A percentile compares a stretch with the other conserved stretches of the same genome.
These are phyloP conservation scores for Fusarium agapanthi DNA, from an alignment of 2,329 filamentous ascomycete genomes.

Conservation along the genomic window DNA sequence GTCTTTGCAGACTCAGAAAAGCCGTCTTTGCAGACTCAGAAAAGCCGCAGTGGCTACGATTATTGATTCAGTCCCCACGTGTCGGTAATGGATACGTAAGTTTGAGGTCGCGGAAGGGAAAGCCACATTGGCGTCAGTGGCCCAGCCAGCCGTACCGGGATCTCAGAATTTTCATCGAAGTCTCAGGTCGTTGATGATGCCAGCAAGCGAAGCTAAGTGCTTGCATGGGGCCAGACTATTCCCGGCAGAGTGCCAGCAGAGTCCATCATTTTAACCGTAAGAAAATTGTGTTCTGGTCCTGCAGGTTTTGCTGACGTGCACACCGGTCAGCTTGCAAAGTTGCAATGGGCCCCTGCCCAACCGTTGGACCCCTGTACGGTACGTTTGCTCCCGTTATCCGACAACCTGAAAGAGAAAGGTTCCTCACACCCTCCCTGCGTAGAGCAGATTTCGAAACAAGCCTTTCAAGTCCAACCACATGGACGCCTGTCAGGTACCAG, in stretches of 20 bases:
- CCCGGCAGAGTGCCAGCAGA: neutral
- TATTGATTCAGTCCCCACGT: constrained; percentile 32
- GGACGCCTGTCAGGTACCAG: constrained; percentile 54
- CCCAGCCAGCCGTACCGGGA: neutral
- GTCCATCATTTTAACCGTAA: neutral
- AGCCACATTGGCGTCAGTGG: constrained; percentile 27
- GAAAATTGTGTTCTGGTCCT: constrained; percentile 10
- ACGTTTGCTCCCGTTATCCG: constrained; percentile 9
- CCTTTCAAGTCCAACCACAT: constrained; percentile 53
- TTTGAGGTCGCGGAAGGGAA: neutral
- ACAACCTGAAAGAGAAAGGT: neutral
- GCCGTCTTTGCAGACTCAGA: constrained; percentile 7
- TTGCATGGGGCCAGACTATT: constrained; percentile 30
- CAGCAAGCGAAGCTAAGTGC: constrained; percentile 27
- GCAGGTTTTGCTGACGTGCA: constrained; percentile 14
- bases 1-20: constrained; percentile 14
- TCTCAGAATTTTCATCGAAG: constrained; percentile 28
- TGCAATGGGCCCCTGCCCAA: constrained; percentile 9
- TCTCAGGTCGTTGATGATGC: constrained; percentile 14
- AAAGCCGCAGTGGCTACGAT: constrained; percentile 11
- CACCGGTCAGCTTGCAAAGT: constrained; percentile 8
- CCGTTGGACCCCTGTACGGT: neutral
- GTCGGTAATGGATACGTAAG: constrained; percentile 9
- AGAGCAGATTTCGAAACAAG: constrained; percentile 36
- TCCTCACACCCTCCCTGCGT: constrained; percentile 16